Evolutionary conservation across 768 basidiomycete species (phyloP).

Genomic region (Naganishia vishniacii): DNA sequence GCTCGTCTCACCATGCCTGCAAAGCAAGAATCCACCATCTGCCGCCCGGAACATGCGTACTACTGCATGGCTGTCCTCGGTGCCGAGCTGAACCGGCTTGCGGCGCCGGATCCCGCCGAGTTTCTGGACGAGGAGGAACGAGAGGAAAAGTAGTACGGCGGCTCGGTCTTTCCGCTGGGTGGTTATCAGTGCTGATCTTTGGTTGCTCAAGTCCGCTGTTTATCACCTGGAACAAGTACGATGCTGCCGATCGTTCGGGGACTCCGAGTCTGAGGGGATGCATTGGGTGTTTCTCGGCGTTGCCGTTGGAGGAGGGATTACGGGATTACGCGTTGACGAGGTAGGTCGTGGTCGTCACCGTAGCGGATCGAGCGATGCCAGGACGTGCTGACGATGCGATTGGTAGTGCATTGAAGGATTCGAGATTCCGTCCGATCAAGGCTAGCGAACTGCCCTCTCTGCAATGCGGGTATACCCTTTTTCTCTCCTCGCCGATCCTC

Average conservation of each 20-base stretch:
- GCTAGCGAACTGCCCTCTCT: constrained; percentile 68
- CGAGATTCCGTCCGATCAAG: constrained; percentile 73
- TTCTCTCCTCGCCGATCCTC: neutral
- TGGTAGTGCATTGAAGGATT: constrained; percentile 54
- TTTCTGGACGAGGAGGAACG: constrained; percentile 62
- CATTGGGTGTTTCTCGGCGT: constrained; percentile 84
- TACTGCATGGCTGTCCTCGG: constrained; percentile 51
- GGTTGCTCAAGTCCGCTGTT: constrained; percentile 69
- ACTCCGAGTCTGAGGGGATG: constrained; percentile 72
- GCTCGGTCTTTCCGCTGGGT: neutral
- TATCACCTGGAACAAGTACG: constrained; percentile 83
- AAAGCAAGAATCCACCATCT: constrained; percentile 19
- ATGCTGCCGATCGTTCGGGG: neutral
- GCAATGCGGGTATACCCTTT: constrained; percentile 56
- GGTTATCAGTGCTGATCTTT: constrained; percentile 50
- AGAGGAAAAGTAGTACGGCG: constrained; percentile 52
- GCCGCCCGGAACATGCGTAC: constrained; percentile 41
- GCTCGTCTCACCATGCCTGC: neutral
- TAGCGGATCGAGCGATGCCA: constrained; percentile 22
- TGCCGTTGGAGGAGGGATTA: constrained; percentile 67
- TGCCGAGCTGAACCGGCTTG: constrained; percentile 51
- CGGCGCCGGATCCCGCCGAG: constrained; percentile 56
- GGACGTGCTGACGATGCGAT: constrained; percentile 52
- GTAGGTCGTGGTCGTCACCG: constrained; percentile 33
- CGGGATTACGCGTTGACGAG: constrained; percentile 83